Evolutionary conservation across 768 basidiomycete species (phyloP).

Genomic region (Mycena alexandri): DNA sequence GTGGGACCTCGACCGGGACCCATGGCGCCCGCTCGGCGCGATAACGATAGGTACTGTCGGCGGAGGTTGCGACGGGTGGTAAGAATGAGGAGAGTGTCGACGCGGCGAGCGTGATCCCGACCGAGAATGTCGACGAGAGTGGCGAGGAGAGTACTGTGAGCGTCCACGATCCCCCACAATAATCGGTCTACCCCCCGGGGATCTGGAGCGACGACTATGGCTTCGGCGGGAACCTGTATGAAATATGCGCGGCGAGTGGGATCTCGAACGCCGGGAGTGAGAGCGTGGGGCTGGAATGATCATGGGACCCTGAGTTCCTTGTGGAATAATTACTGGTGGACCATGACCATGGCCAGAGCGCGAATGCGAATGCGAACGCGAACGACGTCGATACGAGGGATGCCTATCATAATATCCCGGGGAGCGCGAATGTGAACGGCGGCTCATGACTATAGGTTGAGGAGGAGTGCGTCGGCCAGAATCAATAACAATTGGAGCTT

Average conservation of each 20-base stretch:
- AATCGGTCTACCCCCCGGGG: conserved; percentile 11
- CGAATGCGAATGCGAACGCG: conserved; percentile 23
- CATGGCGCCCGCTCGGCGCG: background rate
- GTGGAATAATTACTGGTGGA: conserved; percentile 6
- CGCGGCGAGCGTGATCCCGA: conserved; percentile 20
- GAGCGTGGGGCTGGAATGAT: conserved; percentile 20
- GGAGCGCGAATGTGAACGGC: conserved; percentile 21
- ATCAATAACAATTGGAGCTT: conserved; percentile 20
- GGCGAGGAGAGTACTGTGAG: background rate
- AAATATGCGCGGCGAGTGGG: conserved; percentile 26
- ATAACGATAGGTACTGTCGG: conserved; percentile 4
- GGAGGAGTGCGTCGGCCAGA: conserved; percentile 16
- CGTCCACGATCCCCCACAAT: background rate
- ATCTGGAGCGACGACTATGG: conserved; percentile 21
- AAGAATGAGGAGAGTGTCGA: conserved; percentile 4
- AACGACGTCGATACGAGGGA: conserved; percentile 10
- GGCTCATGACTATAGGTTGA: conserved; percentile 11
- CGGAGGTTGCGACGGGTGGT: conserved; percentile 16
- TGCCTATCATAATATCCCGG: conserved; percentile 11
- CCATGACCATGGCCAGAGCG: too few species aligned
- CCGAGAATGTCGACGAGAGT: background rate
- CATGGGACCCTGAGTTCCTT: background rate
- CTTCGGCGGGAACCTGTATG: background rate
- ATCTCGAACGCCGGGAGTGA: conserved; percentile 40
- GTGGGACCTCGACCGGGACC: conserved; percentile 43